These are phyloP conservation scores for Toxoplasma gondii DNA, from an alignment of 169 alveolate species.

Conservation along the genomic window DNA sequence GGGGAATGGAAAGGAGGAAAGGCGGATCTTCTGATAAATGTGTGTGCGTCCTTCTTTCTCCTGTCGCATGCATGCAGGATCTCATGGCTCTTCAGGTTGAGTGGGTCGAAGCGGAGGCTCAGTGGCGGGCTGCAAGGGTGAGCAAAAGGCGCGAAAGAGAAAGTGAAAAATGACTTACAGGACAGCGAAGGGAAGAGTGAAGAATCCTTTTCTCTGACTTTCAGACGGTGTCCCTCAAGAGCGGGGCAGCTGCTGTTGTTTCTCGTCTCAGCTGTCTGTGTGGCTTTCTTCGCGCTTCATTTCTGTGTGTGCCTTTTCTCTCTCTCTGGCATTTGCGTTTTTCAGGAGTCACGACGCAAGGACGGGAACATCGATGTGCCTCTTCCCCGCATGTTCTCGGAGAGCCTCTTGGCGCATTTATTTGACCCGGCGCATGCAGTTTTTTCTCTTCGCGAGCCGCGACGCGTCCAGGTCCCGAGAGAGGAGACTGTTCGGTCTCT, in stretches of 20 bases:
- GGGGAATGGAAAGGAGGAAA: not conserved
- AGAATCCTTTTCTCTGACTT: not conserved
- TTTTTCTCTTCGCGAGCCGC: not conserved
- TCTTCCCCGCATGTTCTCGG: not conserved
- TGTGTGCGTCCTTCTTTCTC: not conserved
- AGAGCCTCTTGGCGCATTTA: slow-evolving; percentile 24
- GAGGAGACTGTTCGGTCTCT: not conserved
- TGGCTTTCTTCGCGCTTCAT: not conserved
- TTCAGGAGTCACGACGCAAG: not conserved
- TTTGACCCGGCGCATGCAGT: not conserved
- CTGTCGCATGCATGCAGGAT: not conserved
- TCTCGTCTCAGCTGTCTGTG: too few relatives aligned
- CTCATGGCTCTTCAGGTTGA: not conserved
- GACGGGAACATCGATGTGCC: not conserved
- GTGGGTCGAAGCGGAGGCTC: slow-evolving; percentile 4
- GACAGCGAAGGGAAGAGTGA: not conserved
- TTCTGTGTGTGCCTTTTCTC: not conserved
- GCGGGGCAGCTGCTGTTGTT: not conserved
- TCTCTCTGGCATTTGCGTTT: not conserved
- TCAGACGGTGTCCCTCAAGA: not conserved
- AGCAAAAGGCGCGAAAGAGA: not conserved
- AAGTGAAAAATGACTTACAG: too few relatives aligned
- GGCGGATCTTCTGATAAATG: not conserved
- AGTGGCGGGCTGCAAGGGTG: not conserved
- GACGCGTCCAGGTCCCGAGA: not conserved